Conservation (phyloP, 306 rosid genomes). For the Dicorynia guianensis region DNA sequence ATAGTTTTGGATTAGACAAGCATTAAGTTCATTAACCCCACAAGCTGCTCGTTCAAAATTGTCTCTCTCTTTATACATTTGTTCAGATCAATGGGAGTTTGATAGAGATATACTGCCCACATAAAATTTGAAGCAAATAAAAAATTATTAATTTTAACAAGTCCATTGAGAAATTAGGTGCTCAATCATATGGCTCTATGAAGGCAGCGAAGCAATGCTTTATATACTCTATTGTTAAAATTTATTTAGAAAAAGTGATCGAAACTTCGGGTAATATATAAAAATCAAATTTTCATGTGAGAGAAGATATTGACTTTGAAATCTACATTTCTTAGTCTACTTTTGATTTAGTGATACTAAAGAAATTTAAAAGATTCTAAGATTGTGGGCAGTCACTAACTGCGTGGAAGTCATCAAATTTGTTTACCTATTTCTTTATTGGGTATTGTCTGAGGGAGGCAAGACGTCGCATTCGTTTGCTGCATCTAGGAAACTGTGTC, state of each 20-base stretch:
- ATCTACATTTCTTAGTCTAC: not conserved
- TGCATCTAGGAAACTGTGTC: not conserved
- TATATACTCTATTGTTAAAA: no score
- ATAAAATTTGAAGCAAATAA: slow-evolving; percentile 7
- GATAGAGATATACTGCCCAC: not conserved
- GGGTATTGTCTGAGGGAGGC: not conserved
- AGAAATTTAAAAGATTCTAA: not conserved
- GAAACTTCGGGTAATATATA: not conserved
- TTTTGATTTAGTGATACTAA: not conserved
- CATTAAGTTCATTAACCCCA: slow-evolving; percentile 21
- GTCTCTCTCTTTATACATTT: not conserved
- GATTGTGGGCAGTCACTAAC: slow-evolving; percentile 23
- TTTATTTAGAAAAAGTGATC: not conserved
- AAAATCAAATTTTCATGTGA: slow-evolving; percentile 15
- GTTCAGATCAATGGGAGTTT: not conserved
- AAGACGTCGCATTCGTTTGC: slow-evolving; percentile 1
- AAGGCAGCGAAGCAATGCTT: no score
- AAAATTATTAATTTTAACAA: no score
- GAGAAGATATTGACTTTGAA: slow-evolving; percentile 37
- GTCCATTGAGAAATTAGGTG: no score
- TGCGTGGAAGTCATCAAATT: not conserved
- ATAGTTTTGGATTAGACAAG: slow-evolving; percentile 26
- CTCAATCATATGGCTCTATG: no score
- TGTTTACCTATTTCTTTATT: not conserved
- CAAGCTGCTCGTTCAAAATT: slow-evolving; percentile 23